Base-by-base conservation (phyloP, 306 rosid species). In the Dalbergia cultrata region DNA sequence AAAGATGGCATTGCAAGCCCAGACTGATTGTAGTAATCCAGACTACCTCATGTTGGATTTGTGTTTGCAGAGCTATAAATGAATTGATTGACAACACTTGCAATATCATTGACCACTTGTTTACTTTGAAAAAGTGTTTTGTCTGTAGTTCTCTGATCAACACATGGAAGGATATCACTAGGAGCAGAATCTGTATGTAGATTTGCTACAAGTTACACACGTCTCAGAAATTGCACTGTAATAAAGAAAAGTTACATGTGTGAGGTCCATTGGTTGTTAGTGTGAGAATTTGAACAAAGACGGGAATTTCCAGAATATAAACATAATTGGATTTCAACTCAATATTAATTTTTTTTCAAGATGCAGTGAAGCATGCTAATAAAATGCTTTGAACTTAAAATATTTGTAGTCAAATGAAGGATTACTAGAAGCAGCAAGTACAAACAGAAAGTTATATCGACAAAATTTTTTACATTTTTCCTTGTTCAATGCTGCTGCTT, bases 151-250 rank as follows among this genome's bases (percentile, higher is more conserved):
- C 81, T 86, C 84, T 86, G 97, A 81, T 95, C 98, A 72, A 95
- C 98, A 49, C 99, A 95, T 4, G 99, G 99, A 76, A 95, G 98
- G 79, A 95, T 83, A 72, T 87, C 83, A 87, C 96, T 88, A 69
- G 93, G 99, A 80, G 99, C 93, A 60, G 98, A 91, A 84, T 91
- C 97, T 13, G 94, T 87, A 4, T 85, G 97, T 49, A 98, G 97
- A 85, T 91, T 86, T 44, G 86, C 98, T 54, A 95, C 98, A 93
- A 67, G 99, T 96, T 89, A 93, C 65, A 77, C 99, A 93, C 26
- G 99, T 91, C 82, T 95, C 99, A 67, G 97, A 93, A 75, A 95
- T 92, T 71, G 98, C 80, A 77, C 99, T 95, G 85, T 58, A 82
- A 75, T 76, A 64, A 16, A 74, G 45, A 60, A 9, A 73, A 70